A percentile compares a stretch with the other conserved stretches of the same genome.
Evolutionary conservation across 2,329 filamentous ascomycete genomes (phyloP).

Genomic region (Lomentospora prolificans): DNA sequence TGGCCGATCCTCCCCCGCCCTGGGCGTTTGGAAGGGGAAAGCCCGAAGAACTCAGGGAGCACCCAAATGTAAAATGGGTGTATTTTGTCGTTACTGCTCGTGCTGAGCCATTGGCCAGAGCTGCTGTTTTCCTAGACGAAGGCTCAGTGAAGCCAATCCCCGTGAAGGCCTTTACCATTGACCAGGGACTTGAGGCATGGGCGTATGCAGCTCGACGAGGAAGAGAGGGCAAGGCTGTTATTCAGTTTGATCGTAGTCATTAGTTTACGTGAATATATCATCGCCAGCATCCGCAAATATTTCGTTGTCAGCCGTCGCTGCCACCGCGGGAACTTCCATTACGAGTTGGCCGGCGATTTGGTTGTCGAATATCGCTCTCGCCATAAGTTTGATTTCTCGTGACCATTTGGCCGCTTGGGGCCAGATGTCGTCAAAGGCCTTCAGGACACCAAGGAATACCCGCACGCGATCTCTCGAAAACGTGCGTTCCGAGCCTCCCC

Average conservation of each 20-base stretch:
- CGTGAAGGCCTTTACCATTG: slow-evolving; percentile 15
- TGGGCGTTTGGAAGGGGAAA: slow-evolving; percentile 20
- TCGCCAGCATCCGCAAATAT: background rate
- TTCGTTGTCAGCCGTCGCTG: no score
- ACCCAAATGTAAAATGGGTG: slow-evolving; percentile 16
- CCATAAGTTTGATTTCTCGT: slow-evolving; percentile 12
- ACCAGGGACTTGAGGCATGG: slow-evolving; percentile 19
- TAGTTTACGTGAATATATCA: background rate
- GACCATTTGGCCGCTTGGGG: slow-evolving; percentile 12
- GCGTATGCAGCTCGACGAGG: slow-evolving; percentile 14
- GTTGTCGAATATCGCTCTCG: no score
- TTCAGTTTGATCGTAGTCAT: slow-evolving; percentile 16
- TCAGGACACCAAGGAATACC: slow-evolving; percentile 13
- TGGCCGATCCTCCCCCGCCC: slow-evolving; percentile 22
- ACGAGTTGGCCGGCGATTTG: no score
- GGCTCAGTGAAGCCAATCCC: slow-evolving; percentile 14
- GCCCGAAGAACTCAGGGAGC: slow-evolving; percentile 12
- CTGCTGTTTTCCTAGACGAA: slow-evolving; percentile 15
- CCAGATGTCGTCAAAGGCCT: slow-evolving; percentile 12
- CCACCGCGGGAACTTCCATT: no score
- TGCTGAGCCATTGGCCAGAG: slow-evolving; percentile 12
- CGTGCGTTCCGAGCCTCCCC: slow-evolving; percentile 3
- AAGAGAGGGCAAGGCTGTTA: slow-evolving; percentile 17
- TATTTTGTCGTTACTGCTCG: slow-evolving; percentile 21
- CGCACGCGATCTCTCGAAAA: slow-evolving; percentile 12